Evolutionary conservation across 805 yeast genomes (phyloP).

Genomic region (Hanseniaspora lachancei): DNA sequence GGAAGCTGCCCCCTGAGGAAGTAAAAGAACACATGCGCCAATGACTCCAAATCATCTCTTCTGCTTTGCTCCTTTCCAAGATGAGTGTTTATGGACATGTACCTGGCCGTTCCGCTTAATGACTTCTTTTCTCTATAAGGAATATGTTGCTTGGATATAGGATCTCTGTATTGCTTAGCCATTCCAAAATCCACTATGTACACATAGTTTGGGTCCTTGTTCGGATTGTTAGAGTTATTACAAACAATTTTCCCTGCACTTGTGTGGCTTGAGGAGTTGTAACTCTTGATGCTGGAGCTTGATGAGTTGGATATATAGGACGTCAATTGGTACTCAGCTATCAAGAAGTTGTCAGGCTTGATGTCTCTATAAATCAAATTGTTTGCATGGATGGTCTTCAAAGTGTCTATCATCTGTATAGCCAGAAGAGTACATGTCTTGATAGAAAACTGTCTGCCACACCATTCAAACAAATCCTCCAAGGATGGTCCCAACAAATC

Average conservation of each 20-base stretch:
- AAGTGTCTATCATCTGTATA: constrained; percentile 61
- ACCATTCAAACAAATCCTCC: constrained; percentile 79
- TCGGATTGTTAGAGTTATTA: constrained; percentile 40
- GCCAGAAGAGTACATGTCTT: constrained; percentile 66
- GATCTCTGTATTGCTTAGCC: constrained; percentile 78
- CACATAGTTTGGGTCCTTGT: constrained; percentile 50
- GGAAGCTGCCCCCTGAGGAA: constrained; percentile 69
- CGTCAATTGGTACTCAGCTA: constrained; percentile 28
- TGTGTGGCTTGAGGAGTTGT: background rate
- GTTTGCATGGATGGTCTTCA: constrained; percentile 62
- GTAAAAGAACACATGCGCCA: constrained; percentile 73
- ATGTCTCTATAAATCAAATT: constrained; percentile 70
- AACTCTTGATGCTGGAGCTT: background rate
- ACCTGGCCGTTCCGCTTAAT: constrained; percentile 72
- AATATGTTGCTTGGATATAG: constrained; percentile 64
- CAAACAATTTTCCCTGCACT: constrained; percentile 1
- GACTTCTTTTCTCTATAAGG: constrained; percentile 74
- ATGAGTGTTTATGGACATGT: constrained; percentile 82
- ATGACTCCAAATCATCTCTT: constrained; percentile 68
- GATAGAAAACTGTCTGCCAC: constrained; percentile 59
- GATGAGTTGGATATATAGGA: constrained; percentile 15
- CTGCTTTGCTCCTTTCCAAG: constrained; percentile 73
- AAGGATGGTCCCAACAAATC: constrained; percentile 69
- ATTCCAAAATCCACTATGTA: constrained; percentile 74
- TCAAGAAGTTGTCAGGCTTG: constrained; percentile 70